Evolutionary conservation across 306 rosid genomes (phyloP), one percentile per base, ranked within the genome.

Genomic region (Alnus rubra): DNA sequence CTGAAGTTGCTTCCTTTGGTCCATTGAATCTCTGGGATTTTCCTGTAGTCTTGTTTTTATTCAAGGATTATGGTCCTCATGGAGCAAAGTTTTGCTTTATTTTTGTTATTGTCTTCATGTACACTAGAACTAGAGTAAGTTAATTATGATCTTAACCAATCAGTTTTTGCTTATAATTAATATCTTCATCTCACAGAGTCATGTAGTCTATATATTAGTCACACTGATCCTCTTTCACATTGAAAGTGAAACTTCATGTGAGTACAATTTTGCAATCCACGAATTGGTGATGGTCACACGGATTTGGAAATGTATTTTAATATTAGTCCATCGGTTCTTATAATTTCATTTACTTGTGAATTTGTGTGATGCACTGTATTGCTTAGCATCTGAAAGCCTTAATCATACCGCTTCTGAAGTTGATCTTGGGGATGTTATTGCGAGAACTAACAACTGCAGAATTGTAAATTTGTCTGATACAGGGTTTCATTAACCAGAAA

Each of bases 21-120:
- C 55, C 37, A 0, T 59, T 23, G 56, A 39, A 45, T 18, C 28
- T 30, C 31, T 4, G 48, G 28, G 56, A 73, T 73, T 39, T 62
- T 49, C 78, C 59, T 35, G 2, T 72, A 74, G 47, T 71, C 48
- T 35, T 74, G 75, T 11, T 73, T 44, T 69, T 67, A 63, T 84
- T 35, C n/a, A 7, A 64, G 48, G 70, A 37, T 7, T 12, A 2
- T 23, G 28, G 28, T 23, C 28, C 28, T 23, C 0, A 23, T 33
- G 45, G 70, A 14, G 6, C 45, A 15, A 37, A 15, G 1, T 2
- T 64, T 15, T 64, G 14, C 13, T 33, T 35, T 64, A 15, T 15
- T 37, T 35, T 33, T 7, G 35, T 37, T 7, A 14, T 35, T 16
- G 23, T 55, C 60, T n/a, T 55, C 60, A n/a, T 64, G 45, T 64